Conservation (phyloP, 2,329 filamentous ascomycete genomes). For the Colletotrichum theobromicola region DNA sequence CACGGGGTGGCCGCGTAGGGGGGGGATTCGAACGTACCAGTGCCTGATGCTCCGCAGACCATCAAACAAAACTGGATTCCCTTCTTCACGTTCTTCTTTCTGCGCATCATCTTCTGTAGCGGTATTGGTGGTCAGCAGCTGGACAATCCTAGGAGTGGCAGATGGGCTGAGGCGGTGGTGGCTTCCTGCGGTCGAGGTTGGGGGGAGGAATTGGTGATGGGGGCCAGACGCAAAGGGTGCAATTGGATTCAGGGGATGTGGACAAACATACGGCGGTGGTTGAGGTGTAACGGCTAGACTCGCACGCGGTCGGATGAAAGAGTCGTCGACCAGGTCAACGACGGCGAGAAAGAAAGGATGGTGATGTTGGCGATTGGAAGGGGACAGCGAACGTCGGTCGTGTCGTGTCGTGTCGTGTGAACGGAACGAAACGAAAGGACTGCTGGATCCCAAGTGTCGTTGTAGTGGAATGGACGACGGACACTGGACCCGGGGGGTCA, state of each 20-base stretch:
- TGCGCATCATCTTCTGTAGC: conserved; percentile 88
- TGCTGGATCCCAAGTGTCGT: conserved; percentile 21
- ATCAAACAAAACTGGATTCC: conserved; percentile 99
- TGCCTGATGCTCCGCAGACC: conserved; percentile 99
- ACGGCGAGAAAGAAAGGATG: neutral
- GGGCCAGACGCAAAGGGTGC: neutral
- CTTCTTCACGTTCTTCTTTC: conserved; percentile 99
- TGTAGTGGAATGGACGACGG: conserved; percentile 15
- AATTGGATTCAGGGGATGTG: neutral
- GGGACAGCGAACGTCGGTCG: conserved; percentile 13
- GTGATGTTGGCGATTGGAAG: neutral
- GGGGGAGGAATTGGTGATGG: conserved; percentile 10
- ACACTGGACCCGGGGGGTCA: neutral
- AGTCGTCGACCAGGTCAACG: conserved; percentile 14
- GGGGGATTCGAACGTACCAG: conserved; percentile 67
- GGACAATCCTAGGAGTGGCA: conserved; percentile 9
- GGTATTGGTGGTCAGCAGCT: conserved; percentile 29
- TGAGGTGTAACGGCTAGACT: conserved; percentile 1
- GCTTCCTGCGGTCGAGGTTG: neutral
- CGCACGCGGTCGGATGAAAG: neutral
- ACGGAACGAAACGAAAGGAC: conserved; percentile 18
- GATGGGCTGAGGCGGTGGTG: conserved; percentile 10
- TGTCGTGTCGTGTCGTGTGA: conserved; percentile 13
- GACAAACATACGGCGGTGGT: conserved; percentile 17
- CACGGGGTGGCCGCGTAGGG: conserved; percentile 14